phyloP scores from a whole-genome alignment of 2,329 filamentous ascomycete genomes.

The Aspergillus phoenicis region DNA sequence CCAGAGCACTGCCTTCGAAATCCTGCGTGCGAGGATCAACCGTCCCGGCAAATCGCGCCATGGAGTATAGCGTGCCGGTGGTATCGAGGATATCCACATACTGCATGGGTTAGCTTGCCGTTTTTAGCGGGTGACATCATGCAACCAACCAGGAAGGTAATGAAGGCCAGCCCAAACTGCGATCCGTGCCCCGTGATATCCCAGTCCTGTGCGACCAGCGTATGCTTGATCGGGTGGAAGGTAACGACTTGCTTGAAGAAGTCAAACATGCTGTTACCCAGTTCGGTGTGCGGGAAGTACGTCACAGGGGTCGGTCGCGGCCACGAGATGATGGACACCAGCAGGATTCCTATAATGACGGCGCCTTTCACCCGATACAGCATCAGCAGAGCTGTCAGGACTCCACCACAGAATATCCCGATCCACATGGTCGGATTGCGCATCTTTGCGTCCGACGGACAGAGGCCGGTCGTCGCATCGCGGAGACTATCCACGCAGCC shows the following conservation, averaged over 20 bases:
- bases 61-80: conserved; percentile 84
- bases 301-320: conserved; percentile 74
- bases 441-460: conserved; percentile 71
- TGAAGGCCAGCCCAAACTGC: conserved; percentile 79
- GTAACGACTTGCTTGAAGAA: conserved; percentile 88
- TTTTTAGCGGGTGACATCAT: background rate
- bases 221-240: conserved; percentile 74
- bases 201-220: conserved; percentile 74
- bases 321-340: conserved; percentile 89
- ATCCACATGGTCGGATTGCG: conserved; percentile 82
- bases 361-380: conserved; percentile 86
- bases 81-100: conserved; percentile 89
- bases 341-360: conserved; percentile 78
- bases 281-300: conserved; percentile 73
- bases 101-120: conserved; percentile 17
- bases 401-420: conserved; percentile 81
- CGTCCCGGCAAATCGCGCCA: conserved; percentile 80
- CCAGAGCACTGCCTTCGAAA: conserved; percentile 81
- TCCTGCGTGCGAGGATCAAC: conserved; percentile 82
- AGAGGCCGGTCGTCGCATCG: conserved; percentile 53
- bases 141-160: conserved; percentile 68
- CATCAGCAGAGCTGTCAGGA: conserved; percentile 78
- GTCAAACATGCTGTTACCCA: conserved; percentile 72
- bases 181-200: conserved; percentile 67
- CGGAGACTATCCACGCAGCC: conserved; percentile 65